These are phyloP conservation scores for Paxillus ammoniavirescens DNA, from an alignment of 768 basidiomycete species.

Conservation along the genomic window DNA sequence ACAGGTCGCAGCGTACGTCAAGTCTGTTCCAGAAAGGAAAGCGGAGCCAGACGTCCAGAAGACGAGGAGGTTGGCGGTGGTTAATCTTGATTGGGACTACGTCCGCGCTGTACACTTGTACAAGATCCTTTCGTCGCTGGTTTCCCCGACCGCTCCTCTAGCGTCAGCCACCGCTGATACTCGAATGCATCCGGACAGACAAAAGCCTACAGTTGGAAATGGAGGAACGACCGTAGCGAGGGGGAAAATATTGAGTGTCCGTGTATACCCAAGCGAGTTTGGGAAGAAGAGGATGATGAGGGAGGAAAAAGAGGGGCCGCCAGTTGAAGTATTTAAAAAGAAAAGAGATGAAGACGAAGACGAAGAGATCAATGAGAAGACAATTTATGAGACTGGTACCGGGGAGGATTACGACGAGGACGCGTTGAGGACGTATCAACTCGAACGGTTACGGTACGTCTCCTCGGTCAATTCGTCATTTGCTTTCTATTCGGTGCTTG, in stretches of 20 bases:
- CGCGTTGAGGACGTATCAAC: conserved; percentile 85
- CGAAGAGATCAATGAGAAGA: conserved; percentile 63
- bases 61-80: conserved; percentile 79
- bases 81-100: conserved; percentile 98
- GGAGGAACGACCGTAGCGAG: conserved; percentile 35
- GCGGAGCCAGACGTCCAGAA: conserved; percentile 38
- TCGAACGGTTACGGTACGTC: conserved; percentile 84
- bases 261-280: conserved; percentile 91
- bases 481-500: background rate
- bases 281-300: conserved; percentile 82
- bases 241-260: conserved; percentile 73
- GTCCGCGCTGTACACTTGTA: conserved; percentile 86
- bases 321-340: conserved; percentile 75
- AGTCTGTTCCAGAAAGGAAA: conserved; percentile 45
- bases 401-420: conserved; percentile 86
- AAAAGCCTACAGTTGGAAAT: conserved; percentile 11
- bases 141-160: conserved; percentile 57
- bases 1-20: conserved; percentile 62
- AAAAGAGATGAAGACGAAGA: conserved; percentile 34
- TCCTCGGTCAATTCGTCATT: background rate
- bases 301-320: conserved; percentile 92
- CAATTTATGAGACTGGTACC: conserved; percentile 62
- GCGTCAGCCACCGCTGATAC: conserved; percentile 26
- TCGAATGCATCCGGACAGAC: conserved; percentile 16
- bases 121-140: conserved; percentile 88